Evolutionary conservation across 176 grass and related monocot species (phyloP).

Genomic region (Themeda triandra): DNA sequence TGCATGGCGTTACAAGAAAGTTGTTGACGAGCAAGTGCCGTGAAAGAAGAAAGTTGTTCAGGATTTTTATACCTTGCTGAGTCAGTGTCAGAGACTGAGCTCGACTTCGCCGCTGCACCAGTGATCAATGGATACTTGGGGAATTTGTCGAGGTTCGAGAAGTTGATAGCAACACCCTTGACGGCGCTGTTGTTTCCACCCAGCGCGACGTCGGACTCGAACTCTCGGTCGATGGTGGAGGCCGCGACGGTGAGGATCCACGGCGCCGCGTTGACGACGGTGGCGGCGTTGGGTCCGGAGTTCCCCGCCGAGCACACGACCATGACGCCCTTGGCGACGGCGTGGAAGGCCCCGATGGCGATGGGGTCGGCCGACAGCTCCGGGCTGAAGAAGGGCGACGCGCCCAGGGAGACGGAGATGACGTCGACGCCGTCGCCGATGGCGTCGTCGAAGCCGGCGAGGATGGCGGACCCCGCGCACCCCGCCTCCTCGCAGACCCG

Average conservation of each 20-base stretch:
- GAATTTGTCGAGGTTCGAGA: constrained; percentile 63
- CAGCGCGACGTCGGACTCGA: constrained; percentile 77
- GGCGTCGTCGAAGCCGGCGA: constrained; percentile 87
- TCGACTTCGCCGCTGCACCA: constrained; percentile 58
- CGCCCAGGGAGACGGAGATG: constrained; percentile 61
- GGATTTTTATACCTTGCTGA: constrained; percentile 86
- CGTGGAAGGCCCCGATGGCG: constrained; percentile 85
- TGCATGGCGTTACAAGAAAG: neutral
- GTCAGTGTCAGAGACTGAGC: constrained; percentile 44
- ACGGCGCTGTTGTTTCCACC: constrained; percentile 58
- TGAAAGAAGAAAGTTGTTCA: no score
- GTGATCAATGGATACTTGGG: constrained; percentile 71
- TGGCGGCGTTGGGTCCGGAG: constrained; percentile 44
- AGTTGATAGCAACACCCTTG: constrained; percentile 80
- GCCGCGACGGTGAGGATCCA: constrained; percentile 93
- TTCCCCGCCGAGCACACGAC: constrained; percentile 89
- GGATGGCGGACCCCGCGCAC: constrained; percentile 73
- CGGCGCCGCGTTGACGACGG: constrained; percentile 71
- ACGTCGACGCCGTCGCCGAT: constrained; percentile 68
- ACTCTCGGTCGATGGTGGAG: constrained; percentile 75
- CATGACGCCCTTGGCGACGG: constrained; percentile 59
- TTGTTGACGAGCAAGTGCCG: no score
- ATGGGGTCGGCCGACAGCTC: constrained; percentile 70
- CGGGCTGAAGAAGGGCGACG: constrained; percentile 31
- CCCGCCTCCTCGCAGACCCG: constrained; percentile 55